Evolutionary conservation across 148 eudicot genomes (phyloP).

Genomic region (Rheum nobile): DNA sequence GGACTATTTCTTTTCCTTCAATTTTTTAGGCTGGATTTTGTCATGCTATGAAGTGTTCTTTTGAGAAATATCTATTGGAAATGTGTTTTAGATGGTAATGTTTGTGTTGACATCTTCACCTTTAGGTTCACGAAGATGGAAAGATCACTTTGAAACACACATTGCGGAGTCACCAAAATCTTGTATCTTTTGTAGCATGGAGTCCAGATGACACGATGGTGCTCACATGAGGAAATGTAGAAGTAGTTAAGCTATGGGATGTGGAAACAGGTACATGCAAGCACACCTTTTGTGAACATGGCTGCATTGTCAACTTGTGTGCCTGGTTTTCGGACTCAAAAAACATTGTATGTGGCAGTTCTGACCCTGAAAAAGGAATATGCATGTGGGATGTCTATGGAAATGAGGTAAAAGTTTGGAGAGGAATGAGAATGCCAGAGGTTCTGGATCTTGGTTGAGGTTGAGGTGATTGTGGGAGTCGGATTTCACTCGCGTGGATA

Average conservation of each 20-base stretch:
- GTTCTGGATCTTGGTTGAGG: slow-evolving; percentile 77
- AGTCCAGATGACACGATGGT: slow-evolving; percentile 87
- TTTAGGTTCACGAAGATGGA: slow-evolving; percentile 57
- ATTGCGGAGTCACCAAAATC: slow-evolving; percentile 61
- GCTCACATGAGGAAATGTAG: slow-evolving; percentile 80
- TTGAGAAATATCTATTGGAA: not conserved
- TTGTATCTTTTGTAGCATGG: slow-evolving; percentile 84
- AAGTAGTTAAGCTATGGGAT: slow-evolving; percentile 89
- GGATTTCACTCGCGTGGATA: no score
- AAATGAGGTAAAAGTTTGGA: slow-evolving; percentile 85
- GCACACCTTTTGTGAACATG: slow-evolving; percentile 60
- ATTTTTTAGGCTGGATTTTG: not conserved
- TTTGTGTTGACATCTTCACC: not conserved
- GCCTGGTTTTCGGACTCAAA: slow-evolving; percentile 97
- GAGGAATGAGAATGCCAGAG: slow-evolving; percentile 80
- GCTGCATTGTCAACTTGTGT: slow-evolving; percentile 69
- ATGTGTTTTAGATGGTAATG: not conserved
- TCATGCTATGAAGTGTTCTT: not conserved
- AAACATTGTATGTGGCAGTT: slow-evolving; percentile 78
- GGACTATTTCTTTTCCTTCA: not conserved
- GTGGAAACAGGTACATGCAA: slow-evolving; percentile 75
- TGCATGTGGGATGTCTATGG: slow-evolving; percentile 89
- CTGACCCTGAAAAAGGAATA: slow-evolving; percentile 72
- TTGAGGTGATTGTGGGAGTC: no score
- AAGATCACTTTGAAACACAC: slow-evolving; percentile 40